phyloP scores from a whole-genome alignment of 2,329 filamentous ascomycete genomes.

The Neoscytalidium dimidiatum region DNA sequence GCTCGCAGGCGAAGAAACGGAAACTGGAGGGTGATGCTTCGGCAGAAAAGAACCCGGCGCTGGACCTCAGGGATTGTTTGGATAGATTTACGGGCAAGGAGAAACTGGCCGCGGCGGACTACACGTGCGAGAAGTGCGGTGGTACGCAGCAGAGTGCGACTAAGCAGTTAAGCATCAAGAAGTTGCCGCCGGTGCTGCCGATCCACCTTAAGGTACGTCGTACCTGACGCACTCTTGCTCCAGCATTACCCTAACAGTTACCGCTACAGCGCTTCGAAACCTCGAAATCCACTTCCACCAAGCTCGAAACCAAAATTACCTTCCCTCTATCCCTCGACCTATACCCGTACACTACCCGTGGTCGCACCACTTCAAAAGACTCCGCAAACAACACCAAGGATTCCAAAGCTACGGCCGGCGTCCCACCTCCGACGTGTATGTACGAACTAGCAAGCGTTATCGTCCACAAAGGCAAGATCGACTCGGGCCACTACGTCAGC shows the following conservation, averaged over 20 bases:
- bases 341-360: conserved; percentile 80
- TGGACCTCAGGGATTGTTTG: conserved; percentile 62
- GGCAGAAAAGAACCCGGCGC: conserved; percentile 30
- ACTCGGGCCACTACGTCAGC: conserved; percentile 90
- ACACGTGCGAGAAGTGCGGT: conserved; percentile 80
- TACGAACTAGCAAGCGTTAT: conserved; percentile 90
- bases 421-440: conserved; percentile 57
- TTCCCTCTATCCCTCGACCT: conserved; percentile 89
- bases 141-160: conserved; percentile 72
- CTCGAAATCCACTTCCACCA: conserved; percentile 72
- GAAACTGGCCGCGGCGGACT: conserved; percentile 72
- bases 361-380: conserved; percentile 27
- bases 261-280: conserved; percentile 70
- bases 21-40: conserved; percentile 49
- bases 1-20: conserved; percentile 69
- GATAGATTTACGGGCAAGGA: conserved; percentile 87
- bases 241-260: too few species aligned
- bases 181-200: conserved; percentile 82
- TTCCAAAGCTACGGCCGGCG: conserved; percentile 23
- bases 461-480: conserved; percentile 89
- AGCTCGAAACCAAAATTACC: conserved; percentile 82
- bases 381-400: conserved; percentile 29
- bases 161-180: conserved; percentile 81
- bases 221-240: too few species aligned
- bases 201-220: conserved; percentile 82